These are phyloP conservation scores for Leccinum barrowsii DNA, from an alignment of 768 basidiomycete genomes.

Conservation along the genomic window DNA sequence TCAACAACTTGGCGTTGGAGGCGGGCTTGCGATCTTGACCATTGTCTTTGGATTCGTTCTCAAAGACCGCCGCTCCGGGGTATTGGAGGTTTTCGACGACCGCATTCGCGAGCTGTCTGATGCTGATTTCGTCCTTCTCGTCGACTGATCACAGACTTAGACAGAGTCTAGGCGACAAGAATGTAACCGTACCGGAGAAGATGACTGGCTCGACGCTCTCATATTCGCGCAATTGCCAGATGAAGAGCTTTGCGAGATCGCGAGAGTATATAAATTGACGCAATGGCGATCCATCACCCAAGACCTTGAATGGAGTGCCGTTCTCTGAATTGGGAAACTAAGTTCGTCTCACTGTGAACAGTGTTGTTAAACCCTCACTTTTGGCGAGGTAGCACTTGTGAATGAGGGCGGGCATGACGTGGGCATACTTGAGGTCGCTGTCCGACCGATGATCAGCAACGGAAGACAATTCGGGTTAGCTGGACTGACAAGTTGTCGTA, in stretches of 20 bases:
- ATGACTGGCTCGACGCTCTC: conserved; percentile 92
- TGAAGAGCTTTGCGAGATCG: conserved; percentile 92
- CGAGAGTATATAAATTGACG: conserved; percentile 98
- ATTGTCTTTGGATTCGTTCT: conserved; percentile 63
- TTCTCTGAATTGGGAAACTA: conserved; percentile 50
- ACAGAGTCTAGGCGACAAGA: neutral
- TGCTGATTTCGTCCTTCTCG: conserved; percentile 92
- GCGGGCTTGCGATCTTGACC: conserved; percentile 97
- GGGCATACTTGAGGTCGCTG: conserved; percentile 84
- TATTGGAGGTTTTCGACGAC: conserved; percentile 83
- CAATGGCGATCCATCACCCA: conserved; percentile 87
- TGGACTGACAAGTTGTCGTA: conserved; percentile 81
- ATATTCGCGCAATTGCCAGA: conserved; percentile 90
- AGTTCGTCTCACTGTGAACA: neutral
- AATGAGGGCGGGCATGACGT: conserved; percentile 92
- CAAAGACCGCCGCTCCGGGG: conserved; percentile 75
- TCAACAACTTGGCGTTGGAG: conserved; percentile 82
- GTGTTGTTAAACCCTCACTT: conserved; percentile 41
- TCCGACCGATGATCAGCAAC: conserved; percentile 5
- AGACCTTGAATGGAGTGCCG: conserved; percentile 78
- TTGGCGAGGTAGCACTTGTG: conserved; percentile 93
- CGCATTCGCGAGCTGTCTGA: conserved; percentile 86
- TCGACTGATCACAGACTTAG: conserved; percentile 51
- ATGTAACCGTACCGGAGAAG: conserved; percentile 60
- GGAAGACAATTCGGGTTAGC: neutral